phyloP scores from a whole-genome alignment of 768 basidiomycete genomes.

The Termitomyces sp. region DNA sequence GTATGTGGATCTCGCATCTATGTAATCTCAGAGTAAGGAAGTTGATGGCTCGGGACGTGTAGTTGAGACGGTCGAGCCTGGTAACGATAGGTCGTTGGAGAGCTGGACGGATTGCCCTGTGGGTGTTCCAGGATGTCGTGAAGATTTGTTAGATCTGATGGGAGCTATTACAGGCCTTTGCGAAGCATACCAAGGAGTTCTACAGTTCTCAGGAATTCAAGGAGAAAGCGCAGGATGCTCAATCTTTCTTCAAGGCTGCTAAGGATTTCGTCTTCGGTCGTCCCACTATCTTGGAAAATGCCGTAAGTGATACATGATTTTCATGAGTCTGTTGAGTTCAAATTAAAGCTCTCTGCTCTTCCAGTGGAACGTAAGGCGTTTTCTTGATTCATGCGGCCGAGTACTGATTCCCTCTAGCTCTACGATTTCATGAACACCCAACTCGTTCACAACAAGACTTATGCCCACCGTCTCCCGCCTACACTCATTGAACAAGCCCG shows the following conservation, averaged over 20 bases:
- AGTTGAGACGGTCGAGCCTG: constrained; percentile 86
- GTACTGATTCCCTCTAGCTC: constrained; percentile 34
- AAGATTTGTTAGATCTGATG: not conserved
- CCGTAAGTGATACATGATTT: constrained; percentile 35
- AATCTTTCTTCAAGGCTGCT: constrained; percentile 58
- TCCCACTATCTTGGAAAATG: constrained; percentile 61
- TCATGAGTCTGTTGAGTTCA: not conserved
- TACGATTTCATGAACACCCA: constrained; percentile 76
- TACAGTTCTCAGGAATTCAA: constrained; percentile 65
- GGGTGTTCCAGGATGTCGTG: constrained; percentile 4
- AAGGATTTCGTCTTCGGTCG: constrained; percentile 71
- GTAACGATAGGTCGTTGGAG: constrained; percentile 78
- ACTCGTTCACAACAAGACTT: constrained; percentile 77
- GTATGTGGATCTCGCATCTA: constrained; percentile 24
- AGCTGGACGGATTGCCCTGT: constrained; percentile 64
- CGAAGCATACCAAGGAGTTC: constrained; percentile 55
- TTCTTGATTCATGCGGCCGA: no score
- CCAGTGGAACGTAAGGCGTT: constrained; percentile 65
- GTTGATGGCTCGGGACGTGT: not conserved
- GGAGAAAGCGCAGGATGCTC: constrained; percentile 45
- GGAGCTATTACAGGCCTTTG: constrained; percentile 42
- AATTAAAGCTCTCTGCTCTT: constrained; percentile 14
- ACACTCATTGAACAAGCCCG: constrained; percentile 70
- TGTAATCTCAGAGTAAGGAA: not conserved
- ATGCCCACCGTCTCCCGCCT: constrained; percentile 76